phyloP scores from a whole-genome alignment of 1,139 yeast species.

The Lodderomyces theae region DNA sequence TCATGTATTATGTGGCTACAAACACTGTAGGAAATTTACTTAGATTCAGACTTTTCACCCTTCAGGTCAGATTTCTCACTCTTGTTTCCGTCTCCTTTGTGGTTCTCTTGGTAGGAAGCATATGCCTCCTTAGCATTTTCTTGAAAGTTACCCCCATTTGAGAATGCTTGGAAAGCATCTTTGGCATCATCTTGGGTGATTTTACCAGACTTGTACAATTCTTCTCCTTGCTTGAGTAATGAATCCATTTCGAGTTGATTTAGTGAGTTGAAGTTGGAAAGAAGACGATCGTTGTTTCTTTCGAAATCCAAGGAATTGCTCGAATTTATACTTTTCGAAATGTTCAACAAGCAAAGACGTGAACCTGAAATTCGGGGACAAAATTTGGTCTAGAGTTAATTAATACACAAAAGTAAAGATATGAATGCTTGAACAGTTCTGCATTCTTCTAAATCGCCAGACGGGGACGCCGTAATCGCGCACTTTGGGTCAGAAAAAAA shows the following conservation, averaged over 20 bases:
- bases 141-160: conserved; percentile 25
- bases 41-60: conserved; percentile 3
- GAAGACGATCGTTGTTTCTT: not conserved
- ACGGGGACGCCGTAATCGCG: no score
- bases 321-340: no score
- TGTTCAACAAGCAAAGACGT: no score
- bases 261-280: not conserved
- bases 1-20: not conserved
- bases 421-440: no score
- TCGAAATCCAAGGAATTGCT: no score
- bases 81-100: conserved; percentile 15
- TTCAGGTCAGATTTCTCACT: not conserved
- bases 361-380: no score
- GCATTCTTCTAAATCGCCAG: no score
- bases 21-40: not conserved
- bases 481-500: no score
- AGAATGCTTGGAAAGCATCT: conserved; percentile 31
- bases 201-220: conserved; percentile 15
- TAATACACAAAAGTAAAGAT: no score
- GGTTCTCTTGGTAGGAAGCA: conserved; percentile 21
- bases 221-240: conserved; percentile 16
- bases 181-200: conserved; percentile 29
- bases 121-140: conserved; percentile 38
- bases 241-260: conserved; percentile 13
- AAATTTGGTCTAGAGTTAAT: no score